phyloP scores from a whole-genome alignment of 208 protist species.

The Trichomonas vaginalis region DNA sequence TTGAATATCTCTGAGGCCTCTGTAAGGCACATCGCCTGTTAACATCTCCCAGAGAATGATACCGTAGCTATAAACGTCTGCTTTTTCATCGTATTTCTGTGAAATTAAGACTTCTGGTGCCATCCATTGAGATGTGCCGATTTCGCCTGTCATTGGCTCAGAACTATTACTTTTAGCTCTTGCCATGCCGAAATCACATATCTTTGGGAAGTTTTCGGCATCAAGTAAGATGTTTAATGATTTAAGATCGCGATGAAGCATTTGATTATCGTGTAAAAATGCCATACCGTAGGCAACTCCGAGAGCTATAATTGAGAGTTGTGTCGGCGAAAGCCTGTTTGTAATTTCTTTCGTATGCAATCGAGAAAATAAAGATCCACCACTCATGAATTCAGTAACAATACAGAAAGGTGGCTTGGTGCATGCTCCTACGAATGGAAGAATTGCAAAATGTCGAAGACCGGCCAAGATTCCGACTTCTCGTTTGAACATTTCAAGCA shows the following conservation, averaged over 20 bases:
- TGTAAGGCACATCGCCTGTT: neutral
- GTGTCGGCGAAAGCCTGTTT: neutral
- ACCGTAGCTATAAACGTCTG: slow-evolving; percentile 15
- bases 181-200: neutral
- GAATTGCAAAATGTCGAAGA: neutral
- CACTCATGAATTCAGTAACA: neutral
- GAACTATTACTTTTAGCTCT: neutral
- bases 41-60: slow-evolving; percentile 14
- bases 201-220: neutral
- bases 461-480: neutral
- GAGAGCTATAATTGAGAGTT: neutral
- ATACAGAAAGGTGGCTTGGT: neutral
- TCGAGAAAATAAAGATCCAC: neutral
- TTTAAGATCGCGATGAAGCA: slow-evolving; percentile 18
- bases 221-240: slow-evolving; percentile 10
- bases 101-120: neutral
- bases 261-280: neutral
- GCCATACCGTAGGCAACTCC: neutral
- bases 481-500: slow-evolving; percentile 10
- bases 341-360: neutral
- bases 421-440: neutral
- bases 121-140: slow-evolving; percentile 12
- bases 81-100: slow-evolving; percentile 11
- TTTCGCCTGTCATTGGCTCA: neutral
- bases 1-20: neutral